phyloP scores from a whole-genome alignment of 768 basidiomycete genomes.

The Psilocybe azurescens region DNA sequence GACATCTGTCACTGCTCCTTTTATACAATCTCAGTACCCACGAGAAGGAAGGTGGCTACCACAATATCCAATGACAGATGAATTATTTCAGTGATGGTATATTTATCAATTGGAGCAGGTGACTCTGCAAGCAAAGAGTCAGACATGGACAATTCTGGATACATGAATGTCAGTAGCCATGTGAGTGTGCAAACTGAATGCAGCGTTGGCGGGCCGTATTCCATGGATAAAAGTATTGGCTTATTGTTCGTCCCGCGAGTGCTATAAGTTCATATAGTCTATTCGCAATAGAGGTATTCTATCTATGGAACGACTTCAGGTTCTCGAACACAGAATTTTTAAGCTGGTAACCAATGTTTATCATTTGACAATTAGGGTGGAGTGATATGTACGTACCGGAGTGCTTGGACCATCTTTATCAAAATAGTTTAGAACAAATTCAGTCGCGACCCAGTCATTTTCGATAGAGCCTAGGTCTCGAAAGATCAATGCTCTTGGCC shows the following conservation, averaged over 20 bases:
- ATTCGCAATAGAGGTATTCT: neutral
- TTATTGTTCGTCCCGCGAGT: neutral
- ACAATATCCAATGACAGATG: neutral
- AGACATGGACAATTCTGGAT: neutral
- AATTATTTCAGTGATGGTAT: neutral
- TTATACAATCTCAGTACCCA: neutral
- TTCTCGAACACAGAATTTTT: slow-evolving; percentile 54
- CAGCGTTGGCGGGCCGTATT: neutral
- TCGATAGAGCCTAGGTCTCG: slow-evolving; percentile 77
- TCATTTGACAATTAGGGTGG: neutral
- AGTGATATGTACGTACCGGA: slow-evolving; percentile 50
- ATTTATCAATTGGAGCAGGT: neutral
- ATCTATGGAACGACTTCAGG: slow-evolving; percentile 27
- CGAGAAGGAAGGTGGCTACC: slow-evolving; percentile 4
- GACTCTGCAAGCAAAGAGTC: neutral
- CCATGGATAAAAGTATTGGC: neutral
- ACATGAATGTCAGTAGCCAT: neutral
- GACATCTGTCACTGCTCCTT: neutral
- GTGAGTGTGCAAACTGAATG: slow-evolving; percentile 8
- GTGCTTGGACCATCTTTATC: slow-evolving; percentile 74
- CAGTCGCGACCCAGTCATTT: slow-evolving; percentile 74
- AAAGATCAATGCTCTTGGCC: slow-evolving; percentile 62
- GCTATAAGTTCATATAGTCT: slow-evolving; percentile 32
- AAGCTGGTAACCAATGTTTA: slow-evolving; percentile 39
- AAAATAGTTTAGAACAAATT: slow-evolving; percentile 79